Evolutionary conservation across 106 monocot genomes (phyloP).

Genomic region (Apostasia ramifera): DNA sequence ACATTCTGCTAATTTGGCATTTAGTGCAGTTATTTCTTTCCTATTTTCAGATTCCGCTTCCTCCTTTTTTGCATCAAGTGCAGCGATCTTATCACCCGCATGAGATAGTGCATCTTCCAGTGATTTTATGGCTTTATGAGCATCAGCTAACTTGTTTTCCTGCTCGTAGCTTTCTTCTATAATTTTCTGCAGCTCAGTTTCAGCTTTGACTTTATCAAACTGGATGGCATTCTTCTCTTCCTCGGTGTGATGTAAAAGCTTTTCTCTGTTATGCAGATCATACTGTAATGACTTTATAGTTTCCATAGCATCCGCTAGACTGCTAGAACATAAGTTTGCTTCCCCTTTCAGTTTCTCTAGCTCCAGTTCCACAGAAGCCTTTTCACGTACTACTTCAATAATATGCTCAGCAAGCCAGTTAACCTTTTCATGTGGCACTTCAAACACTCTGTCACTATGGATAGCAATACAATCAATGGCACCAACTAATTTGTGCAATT

Average conservation of each 20-base stretch:
- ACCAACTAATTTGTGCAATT: conserved; percentile 31
- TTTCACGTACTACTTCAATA: conserved; percentile 28
- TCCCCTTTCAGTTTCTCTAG: conserved; percentile 47
- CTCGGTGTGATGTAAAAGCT: conserved; percentile 17
- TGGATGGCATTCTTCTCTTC: conserved; percentile 56
- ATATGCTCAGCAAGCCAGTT: conserved; percentile 40
- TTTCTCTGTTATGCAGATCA: conserved; percentile 35
- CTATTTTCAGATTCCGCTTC: conserved; percentile 36
- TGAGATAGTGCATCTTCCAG: conserved; percentile 44
- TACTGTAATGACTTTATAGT: conserved; percentile 49
- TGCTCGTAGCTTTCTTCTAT: conserved; percentile 47
- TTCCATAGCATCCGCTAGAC: conserved; percentile 32
- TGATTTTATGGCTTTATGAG: conserved; percentile 41
- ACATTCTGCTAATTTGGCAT: conserved; percentile 52
- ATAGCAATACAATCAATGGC: conserved; percentile 40
- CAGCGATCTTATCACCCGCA: conserved; percentile 35
- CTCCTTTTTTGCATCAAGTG: conserved; percentile 48
- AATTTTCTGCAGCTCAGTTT: conserved; percentile 51
- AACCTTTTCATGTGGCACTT: conserved; percentile 52
- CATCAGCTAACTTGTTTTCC: conserved; percentile 39
- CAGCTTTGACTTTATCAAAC: conserved; percentile 18
- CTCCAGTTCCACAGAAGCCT: conserved; percentile 30
- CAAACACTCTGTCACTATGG: conserved; percentile 34
- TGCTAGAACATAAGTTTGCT: conserved; percentile 24
- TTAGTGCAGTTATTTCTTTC: conserved; percentile 44